Percentiles rank a stretch among this genome's conserved stretches.
Conservation (phyloP, 371 early-diverging fungal genomes). For the Syncephalastrum sp. region DNA sequence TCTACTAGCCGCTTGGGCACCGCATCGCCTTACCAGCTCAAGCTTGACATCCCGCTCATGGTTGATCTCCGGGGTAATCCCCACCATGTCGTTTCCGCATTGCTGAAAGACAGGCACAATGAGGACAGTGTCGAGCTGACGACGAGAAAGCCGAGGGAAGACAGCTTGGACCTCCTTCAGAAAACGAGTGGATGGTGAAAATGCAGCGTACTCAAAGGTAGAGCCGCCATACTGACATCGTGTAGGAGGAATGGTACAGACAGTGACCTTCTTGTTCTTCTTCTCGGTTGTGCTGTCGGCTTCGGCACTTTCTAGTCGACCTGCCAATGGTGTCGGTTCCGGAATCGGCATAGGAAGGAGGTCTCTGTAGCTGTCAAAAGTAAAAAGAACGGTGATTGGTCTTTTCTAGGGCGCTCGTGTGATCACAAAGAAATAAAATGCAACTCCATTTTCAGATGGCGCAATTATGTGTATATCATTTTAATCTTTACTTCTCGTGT, state of each 20-base stretch:
- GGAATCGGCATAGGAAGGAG: too few relatives aligned
- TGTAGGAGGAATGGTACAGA: constrained; percentile 10
- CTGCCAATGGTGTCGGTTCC: too few relatives aligned
- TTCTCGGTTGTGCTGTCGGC: too few relatives aligned
- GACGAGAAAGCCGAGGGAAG: constrained; percentile 48
- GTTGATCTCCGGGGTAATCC: constrained; percentile 65
- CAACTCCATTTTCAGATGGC: too few relatives aligned
- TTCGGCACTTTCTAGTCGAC: too few relatives aligned
- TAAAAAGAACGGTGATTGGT: too few relatives aligned
- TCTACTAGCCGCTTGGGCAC: neutral
- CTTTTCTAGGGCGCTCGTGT: too few relatives aligned
- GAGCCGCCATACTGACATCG: constrained; percentile 30
- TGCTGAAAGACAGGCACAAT: constrained; percentile 82
- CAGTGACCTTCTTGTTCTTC: too few relatives aligned
- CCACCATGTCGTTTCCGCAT: constrained; percentile 74
- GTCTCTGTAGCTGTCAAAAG: too few relatives aligned
- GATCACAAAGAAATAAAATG: too few relatives aligned
- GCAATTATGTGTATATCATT: too few relatives aligned
- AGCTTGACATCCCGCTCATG: constrained; percentile 78
- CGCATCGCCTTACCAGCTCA: constrained; percentile 56
- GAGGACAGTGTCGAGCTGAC: constrained; percentile 50
- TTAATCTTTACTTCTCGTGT: too few relatives aligned
- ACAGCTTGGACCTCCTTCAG: constrained; percentile 32
- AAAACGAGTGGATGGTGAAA: constrained; percentile 36
- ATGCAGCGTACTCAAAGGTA: constrained; percentile 38